phyloP scores from a whole-genome alignment of 495 filamentous ascomycete genomes.

The Penicillium riverlandense region DNA sequence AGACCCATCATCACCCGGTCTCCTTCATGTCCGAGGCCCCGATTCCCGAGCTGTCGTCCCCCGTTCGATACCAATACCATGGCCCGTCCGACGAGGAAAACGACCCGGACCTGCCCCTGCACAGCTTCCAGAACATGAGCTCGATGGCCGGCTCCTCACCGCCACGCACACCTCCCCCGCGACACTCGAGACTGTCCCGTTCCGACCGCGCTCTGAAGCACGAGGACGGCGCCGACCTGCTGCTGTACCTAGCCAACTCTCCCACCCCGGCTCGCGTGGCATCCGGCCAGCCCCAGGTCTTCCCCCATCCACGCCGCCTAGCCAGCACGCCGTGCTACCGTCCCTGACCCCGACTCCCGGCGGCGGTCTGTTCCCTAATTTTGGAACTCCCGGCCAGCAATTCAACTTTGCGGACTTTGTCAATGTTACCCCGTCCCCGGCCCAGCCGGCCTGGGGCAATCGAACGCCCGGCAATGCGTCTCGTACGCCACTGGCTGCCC shows the following conservation, averaged over 20 bases:
- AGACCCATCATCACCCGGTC: constrained; percentile 36
- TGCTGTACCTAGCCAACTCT: constrained; percentile 88
- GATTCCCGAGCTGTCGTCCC: constrained; percentile 52
- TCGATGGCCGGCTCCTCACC: constrained; percentile 64
- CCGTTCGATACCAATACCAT: constrained; percentile 41
- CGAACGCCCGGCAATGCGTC: constrained; percentile 46
- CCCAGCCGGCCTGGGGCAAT: constrained; percentile 70
- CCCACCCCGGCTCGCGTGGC: constrained; percentile 67
- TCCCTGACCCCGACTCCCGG: constrained; percentile 69
- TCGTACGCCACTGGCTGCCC: constrained; percentile 54
- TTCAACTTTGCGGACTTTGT: constrained; percentile 98
- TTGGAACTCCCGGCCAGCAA: constrained; percentile 53
- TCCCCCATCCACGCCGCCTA: constrained; percentile 82
- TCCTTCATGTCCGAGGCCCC: constrained; percentile 71
- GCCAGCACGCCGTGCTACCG: constrained; percentile 60
- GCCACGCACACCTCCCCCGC: constrained; percentile 72
- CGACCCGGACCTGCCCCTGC: constrained; percentile 59
- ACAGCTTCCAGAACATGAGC: constrained; percentile 57
- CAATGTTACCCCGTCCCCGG: constrained; percentile 92
- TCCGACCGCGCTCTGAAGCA: constrained; percentile 42
- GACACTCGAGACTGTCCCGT: constrained; percentile 44
- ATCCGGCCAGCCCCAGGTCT: constrained; percentile 29
- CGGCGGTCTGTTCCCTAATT: constrained; percentile 47
- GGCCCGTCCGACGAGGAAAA: constrained; percentile 73
- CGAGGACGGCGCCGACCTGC: constrained; percentile 82